Evolutionary conservation across 1,284 basidiomycete genomes (phyloP), one percentile per base, ranked within the genome.

Genomic region (Trichosporon inkin): DNA sequence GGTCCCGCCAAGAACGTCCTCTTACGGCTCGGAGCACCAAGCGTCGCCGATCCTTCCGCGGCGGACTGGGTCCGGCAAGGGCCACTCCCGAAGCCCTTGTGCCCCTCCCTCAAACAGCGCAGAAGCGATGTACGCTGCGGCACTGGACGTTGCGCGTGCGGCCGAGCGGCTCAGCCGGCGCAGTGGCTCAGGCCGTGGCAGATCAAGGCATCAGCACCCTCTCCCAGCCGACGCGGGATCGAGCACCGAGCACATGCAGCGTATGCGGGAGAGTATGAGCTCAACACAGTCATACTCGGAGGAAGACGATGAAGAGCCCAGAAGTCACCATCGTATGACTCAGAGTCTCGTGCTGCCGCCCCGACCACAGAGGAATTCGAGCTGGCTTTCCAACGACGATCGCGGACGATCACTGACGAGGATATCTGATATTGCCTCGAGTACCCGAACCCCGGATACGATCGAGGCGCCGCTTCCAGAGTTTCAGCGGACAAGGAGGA

Each of bases 111-210:
- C 69, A 36, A 59, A 61, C 53, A 63, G 69, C 14, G 71, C 73
- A 40, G 65, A 67, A 20, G 74, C 73, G 34, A 71, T 76, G 47
- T 77, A 75, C 52, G 75, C 72, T 47, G 76, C 76, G 14, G 75
- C 73, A 7, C 66, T 73, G 13, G 77, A 78, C 53, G 78, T 79
- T 11, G 78, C 78, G 2, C 64, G 75, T 24, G 77, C 76, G 1
- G 78, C 78, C 0, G 76, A 78, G 59, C 65, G 73, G n/a, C 73
- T 76, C 14, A 67, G 64, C 28, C 62, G 65, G 22, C 59, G 64
- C 6, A 58, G 58, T 24, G 38, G 53, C 38, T 61, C 61, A 6
- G 52, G 55, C 8, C 64, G 62, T 3, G 59, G 54, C 5, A 51
- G 61, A 7, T 14, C 61, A 8, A 51, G 61, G 8, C 60, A 62